Percentiles rank a stretch among this genome's conserved stretches.
These are phyloP conservation scores for Rhizopogon vesiculosus DNA, from an alignment of 768 basidiomycete species.

Conservation along the genomic window DNA sequence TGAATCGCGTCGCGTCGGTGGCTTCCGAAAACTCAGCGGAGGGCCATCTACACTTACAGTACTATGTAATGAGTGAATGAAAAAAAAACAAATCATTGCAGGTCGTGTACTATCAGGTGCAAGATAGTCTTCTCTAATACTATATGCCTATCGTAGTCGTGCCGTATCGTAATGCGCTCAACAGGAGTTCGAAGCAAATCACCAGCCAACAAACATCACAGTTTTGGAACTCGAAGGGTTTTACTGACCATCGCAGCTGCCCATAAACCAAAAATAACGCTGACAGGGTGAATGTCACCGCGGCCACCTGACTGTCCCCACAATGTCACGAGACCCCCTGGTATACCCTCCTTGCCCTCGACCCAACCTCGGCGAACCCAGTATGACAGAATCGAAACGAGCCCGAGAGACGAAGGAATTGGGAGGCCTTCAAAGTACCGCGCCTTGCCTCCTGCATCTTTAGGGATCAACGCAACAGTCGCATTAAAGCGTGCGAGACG, in stretches of 20 bases:
- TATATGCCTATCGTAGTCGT: neutral
- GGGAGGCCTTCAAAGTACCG: conserved; percentile 98
- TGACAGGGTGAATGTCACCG: conserved; percentile 82
- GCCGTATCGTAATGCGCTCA: neutral
- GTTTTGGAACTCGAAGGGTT: conserved; percentile 83
- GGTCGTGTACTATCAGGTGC: neutral
- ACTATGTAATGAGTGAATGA: too few species aligned
- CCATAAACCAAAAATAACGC: conserved; percentile 79
- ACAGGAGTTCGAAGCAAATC: neutral
- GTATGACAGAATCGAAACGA: conserved; percentile 76
- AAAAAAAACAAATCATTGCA: neutral
- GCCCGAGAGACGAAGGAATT: conserved; percentile 82
- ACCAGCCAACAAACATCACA: conserved; percentile 30
- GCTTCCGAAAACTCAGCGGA: neutral
- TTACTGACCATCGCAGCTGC: conserved; percentile 98
- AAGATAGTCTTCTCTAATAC: neutral
- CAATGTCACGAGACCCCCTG: conserved; percentile 65
- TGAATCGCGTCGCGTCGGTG: conserved; percentile 18
- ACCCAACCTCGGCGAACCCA: conserved; percentile 88
- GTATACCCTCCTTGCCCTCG: conserved; percentile 69
- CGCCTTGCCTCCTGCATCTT: conserved; percentile 80
- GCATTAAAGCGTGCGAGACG: conserved; percentile 98
- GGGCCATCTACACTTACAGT: neutral
- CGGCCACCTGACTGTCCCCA: conserved; percentile 71
- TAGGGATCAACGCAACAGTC: conserved; percentile 91